phyloP scores from a whole-genome alignment of 352 stramenopile genomes.

The Achlya hypogyna region DNA sequence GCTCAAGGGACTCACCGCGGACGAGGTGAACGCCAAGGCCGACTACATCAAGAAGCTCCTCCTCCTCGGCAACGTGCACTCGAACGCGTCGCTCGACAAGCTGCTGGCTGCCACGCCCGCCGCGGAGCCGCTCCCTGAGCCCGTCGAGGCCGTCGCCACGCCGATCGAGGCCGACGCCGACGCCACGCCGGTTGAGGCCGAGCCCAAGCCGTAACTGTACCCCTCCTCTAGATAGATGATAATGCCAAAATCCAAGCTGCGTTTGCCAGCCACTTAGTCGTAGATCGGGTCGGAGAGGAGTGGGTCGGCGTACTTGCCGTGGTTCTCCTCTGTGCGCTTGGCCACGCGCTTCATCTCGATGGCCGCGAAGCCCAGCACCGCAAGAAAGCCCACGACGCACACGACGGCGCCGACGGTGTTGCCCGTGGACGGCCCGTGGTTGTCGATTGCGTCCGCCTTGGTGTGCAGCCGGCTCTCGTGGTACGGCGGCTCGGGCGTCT shows the following conservation, averaged over 20 bases:
- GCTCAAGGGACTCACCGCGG: constrained; percentile 40
- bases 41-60: constrained; percentile 70
- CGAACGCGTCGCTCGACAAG: constrained; percentile 41
- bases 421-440: constrained; percentile 13
- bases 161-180: no score
- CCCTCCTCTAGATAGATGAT: constrained; percentile 12
- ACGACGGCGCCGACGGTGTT: constrained; percentile 47
- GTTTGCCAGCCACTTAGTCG: constrained; percentile 5
- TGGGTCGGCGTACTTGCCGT: constrained; percentile 51
- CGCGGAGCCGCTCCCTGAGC: neutral
- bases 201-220: constrained; percentile 1
- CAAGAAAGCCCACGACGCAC: constrained; percentile 36
- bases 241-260: neutral
- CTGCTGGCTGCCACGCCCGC: constrained; percentile 23
- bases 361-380: constrained; percentile 26
- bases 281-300: constrained; percentile 30
- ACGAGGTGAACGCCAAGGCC: constrained; percentile 47
- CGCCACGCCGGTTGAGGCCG: no score
- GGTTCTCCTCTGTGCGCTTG: constrained; percentile 13
- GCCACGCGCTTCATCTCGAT: constrained; percentile 20
- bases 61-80: constrained; percentile 70
- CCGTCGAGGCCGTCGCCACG: neutral
- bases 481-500: constrained; percentile 18
- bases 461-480: constrained; percentile 60
- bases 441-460: constrained; percentile 29